Conservation (phyloP, 768 basidiomycete genomes). For the Lactarius akahatsu region DNA sequence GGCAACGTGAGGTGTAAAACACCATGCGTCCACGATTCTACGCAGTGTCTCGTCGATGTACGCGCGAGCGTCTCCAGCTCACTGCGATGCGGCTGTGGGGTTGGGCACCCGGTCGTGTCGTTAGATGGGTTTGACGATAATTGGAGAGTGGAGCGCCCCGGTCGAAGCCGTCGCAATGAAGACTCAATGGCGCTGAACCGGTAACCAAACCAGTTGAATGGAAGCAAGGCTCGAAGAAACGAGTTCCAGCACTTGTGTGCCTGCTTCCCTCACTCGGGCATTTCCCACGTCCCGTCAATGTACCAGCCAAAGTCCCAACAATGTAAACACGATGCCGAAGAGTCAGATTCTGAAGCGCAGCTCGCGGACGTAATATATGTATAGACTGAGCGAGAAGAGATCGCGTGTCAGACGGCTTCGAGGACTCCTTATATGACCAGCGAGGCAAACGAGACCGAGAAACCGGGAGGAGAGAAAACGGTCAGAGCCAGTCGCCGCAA, state of each 20-base stretch:
- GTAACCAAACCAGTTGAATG: too few species aligned
- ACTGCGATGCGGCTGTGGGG: neutral
- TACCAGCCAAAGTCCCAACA: neutral
- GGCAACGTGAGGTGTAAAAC: neutral
- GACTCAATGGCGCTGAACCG: too few species aligned
- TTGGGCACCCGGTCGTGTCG: neutral
- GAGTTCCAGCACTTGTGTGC: too few species aligned
- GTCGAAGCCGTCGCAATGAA: too few species aligned
- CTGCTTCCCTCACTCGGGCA: too few species aligned
- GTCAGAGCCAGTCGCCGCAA: neutral
- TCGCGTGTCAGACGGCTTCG: neutral
- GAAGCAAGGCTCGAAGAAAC: too few species aligned
- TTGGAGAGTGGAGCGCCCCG: neutral
- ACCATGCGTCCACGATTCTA: too few species aligned
- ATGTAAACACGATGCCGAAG: neutral
- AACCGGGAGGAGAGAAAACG: neutral
- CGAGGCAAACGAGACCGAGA: neutral
- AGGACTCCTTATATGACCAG: neutral
- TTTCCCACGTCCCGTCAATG: neutral
- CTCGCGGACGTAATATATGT: neutral
- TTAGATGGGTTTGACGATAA: neutral
- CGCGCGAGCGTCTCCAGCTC: too few species aligned
- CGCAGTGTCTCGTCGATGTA: too few species aligned
- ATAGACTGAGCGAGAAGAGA: too few species aligned
- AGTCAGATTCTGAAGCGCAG: neutral